Evolutionary conservation across 2,329 filamentous ascomycete species (phyloP).

Genomic region (Fusarium sublunatum): DNA sequence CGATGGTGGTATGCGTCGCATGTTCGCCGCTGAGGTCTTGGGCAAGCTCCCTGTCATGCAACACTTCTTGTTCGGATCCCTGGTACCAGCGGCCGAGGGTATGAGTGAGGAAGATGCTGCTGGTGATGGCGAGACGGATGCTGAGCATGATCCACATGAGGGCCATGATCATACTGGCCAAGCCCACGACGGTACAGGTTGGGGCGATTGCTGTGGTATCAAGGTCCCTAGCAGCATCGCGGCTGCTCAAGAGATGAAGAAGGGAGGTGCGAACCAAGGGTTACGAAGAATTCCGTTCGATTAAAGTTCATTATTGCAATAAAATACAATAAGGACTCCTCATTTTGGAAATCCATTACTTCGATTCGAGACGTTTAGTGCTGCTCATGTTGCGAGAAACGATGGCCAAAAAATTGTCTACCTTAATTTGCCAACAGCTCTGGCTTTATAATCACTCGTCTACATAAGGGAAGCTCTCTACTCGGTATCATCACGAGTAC

Average conservation of each 20-base stretch:
- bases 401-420: neutral
- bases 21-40: conserved; percentile 94
- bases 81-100: conserved; percentile 81
- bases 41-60: conserved; percentile 98
- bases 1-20: conserved; percentile 92
- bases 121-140: conserved; percentile 57
- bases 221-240: conserved; percentile 95
- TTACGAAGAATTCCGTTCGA: conserved; percentile 85
- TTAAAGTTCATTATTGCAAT: conserved; percentile 55
- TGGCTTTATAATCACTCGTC: neutral
- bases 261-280: conserved; percentile 69
- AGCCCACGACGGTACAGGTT: conserved; percentile 73
- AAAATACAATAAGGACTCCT: neutral
- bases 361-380: neutral
- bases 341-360: neutral
- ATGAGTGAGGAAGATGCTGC: conserved; percentile 77
- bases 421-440: neutral
- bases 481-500: neutral
- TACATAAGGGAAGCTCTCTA: neutral
- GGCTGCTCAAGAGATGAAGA: conserved; percentile 88
- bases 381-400: conserved; percentile 6
- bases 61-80: conserved; percentile 91
- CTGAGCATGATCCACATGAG: conserved; percentile 66
- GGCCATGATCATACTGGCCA: conserved; percentile 71
- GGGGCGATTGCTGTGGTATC: conserved; percentile 98